Evolutionary conservation across 192 early-diverging fungal genomes (phyloP).

Genomic region (Glomus cerebriforme): DNA sequence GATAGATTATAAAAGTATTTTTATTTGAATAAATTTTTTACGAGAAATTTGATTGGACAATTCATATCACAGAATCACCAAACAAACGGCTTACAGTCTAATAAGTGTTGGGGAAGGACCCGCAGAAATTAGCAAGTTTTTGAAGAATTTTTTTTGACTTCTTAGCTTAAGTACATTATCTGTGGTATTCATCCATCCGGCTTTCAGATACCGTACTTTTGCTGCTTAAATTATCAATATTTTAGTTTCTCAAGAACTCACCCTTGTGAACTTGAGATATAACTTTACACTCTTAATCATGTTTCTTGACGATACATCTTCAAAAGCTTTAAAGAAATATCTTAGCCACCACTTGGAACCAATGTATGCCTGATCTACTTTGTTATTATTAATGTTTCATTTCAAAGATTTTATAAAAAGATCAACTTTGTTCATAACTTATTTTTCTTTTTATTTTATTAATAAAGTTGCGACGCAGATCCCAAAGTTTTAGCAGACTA

Average conservation of each 20-base stretch:
- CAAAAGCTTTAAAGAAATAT: slow-evolving; percentile 32
- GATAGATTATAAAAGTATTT: not conserved
- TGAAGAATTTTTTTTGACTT: not conserved
- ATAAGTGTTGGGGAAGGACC: not conserved
- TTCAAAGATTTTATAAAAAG: not conserved
- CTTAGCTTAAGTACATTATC: not conserved
- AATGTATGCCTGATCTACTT: slow-evolving; percentile 6
- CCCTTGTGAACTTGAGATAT: slow-evolving; percentile 13
- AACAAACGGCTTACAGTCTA: not conserved
- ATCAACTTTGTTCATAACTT: not conserved
- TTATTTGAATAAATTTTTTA: not conserved
- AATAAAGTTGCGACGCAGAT: slow-evolving; percentile 62
- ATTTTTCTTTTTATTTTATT: not conserved
- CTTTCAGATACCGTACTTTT: not conserved
- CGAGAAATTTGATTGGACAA: not conserved
- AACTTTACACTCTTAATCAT: not conserved
- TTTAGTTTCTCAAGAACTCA: not conserved
- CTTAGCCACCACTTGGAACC: slow-evolving; percentile 22
- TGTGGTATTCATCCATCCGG: not conserved
- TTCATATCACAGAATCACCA: not conserved
- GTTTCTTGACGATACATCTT: slow-evolving; percentile 29
- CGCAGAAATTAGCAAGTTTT: not conserved
- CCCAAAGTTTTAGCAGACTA: slow-evolving; percentile 78
- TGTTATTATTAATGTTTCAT: not conserved
- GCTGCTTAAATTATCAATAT: not conserved